These are phyloP conservation scores for Dioscorea zingiberensis DNA, from an alignment of 106 monocot species.

Conservation along the genomic window DNA sequence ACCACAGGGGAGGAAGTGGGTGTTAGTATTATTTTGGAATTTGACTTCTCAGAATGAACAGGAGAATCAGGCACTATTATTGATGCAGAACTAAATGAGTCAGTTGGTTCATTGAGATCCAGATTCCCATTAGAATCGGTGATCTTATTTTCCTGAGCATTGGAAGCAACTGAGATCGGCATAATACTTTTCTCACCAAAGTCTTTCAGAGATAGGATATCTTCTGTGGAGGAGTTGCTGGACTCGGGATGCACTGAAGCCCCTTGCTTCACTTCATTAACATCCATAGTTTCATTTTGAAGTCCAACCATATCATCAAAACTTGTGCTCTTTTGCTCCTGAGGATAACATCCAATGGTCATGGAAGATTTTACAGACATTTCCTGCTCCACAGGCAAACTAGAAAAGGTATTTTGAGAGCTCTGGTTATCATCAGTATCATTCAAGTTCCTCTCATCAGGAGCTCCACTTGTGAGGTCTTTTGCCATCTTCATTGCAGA, in stretches of 20 bases:
- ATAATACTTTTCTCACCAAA: constrained; percentile 22
- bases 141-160: constrained; percentile 22
- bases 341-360: constrained; percentile 61
- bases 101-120: constrained; percentile 26
- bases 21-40: constrained; percentile 30
- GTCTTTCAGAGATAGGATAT: constrained; percentile 14
- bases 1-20: constrained; percentile 63
- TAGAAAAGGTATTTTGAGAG: constrained; percentile 46
- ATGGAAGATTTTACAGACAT: constrained; percentile 65
- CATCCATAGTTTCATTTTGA: constrained; percentile 23
- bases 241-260: constrained; percentile 9
- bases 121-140: constrained; percentile 29
- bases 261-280: constrained; percentile 20
- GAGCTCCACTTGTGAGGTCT: constrained; percentile 36
- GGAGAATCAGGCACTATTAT: constrained; percentile 57
- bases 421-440: constrained; percentile 60
- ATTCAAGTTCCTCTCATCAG: constrained; percentile 47
- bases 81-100: constrained; percentile 39
- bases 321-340: constrained; percentile 68
- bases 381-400: constrained; percentile 54
- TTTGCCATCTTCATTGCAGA: constrained; percentile 83
- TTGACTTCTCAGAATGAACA: constrained; percentile 67
- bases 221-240: constrained; percentile 23
- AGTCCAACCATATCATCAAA: constrained; percentile 37
- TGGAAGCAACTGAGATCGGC: constrained; percentile 16